phyloP scores from a whole-genome alignment of 495 filamentous ascomycete genomes.

The Amniculicola lignicola region DNA sequence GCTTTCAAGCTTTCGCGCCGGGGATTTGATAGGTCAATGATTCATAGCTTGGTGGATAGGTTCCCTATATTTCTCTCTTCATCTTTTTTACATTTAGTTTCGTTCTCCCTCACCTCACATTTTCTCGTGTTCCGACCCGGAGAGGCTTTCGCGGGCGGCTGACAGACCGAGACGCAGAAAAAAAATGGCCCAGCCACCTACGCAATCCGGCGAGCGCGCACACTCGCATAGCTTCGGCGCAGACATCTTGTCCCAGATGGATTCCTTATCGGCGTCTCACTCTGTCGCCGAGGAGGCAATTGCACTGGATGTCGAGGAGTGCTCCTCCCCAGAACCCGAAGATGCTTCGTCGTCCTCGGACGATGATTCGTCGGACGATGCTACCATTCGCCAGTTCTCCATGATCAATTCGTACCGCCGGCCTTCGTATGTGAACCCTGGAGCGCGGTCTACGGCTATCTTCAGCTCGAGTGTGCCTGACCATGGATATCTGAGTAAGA shows the following conservation, averaged over 20 bases:
- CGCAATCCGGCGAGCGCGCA: neutral
- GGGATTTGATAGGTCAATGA: too few species aligned
- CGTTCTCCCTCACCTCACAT: too few species aligned
- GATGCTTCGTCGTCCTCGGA: too few species aligned
- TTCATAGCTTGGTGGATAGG: too few species aligned
- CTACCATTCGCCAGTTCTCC: constrained; percentile 51
- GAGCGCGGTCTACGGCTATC: constrained; percentile 54
- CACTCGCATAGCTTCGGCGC: neutral
- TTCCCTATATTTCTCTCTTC: too few species aligned
- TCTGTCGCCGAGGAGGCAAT: constrained; percentile 67
- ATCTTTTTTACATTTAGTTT: too few species aligned
- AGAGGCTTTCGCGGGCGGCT: too few species aligned
- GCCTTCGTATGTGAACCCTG: constrained; percentile 54
- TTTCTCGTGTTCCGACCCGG: too few species aligned
- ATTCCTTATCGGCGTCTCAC: constrained; percentile 32
- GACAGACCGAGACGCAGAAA: too few species aligned
- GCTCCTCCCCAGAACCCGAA: constrained; percentile 41
- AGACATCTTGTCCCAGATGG: constrained; percentile 29
- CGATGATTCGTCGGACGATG: constrained; percentile 50
- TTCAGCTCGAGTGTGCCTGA: constrained; percentile 46
- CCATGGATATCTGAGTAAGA: constrained; percentile 53
- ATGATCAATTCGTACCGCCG: constrained; percentile 69
- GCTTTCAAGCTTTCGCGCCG: too few species aligned
- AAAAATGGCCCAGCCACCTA: constrained; percentile 3
- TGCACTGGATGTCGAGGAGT: constrained; percentile 58